These are phyloP conservation scores for Pyricularia grisea DNA, from an alignment of 2,329 filamentous ascomycete species.

Conservation along the genomic window DNA sequence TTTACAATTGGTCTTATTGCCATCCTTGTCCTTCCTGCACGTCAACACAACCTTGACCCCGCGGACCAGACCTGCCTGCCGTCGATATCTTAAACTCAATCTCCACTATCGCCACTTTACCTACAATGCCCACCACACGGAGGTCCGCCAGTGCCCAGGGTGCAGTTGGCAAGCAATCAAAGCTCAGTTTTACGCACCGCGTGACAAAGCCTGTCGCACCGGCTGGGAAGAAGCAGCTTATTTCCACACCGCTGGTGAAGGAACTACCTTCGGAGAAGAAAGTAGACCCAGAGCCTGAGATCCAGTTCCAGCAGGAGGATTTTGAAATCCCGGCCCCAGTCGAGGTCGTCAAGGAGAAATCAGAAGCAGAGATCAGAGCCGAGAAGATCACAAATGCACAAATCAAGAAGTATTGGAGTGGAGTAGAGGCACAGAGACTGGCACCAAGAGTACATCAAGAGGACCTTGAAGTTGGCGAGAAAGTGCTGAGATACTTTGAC, in stretches of 20 bases:
- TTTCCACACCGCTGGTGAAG: slow-evolving; percentile 9
- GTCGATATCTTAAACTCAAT: background rate
- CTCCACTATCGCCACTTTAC: background rate
- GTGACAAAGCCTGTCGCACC: slow-evolving; percentile 42
- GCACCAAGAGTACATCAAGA: slow-evolving; percentile 71
- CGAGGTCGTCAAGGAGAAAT: slow-evolving; percentile 24
- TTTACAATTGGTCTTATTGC: background rate
- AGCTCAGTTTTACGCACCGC: slow-evolving; percentile 46
- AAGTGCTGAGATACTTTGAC: slow-evolving; percentile 85
- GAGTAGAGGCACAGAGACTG: slow-evolving; percentile 58
- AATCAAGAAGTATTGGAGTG: slow-evolving; percentile 69
- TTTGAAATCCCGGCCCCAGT: slow-evolving; percentile 13
- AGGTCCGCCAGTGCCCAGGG: slow-evolving; percentile 32
- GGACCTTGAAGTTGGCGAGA: slow-evolving; percentile 64
- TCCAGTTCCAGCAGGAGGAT: slow-evolving; percentile 14
- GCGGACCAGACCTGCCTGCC: background rate
- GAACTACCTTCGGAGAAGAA: slow-evolving; percentile 10
- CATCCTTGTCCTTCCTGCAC: background rate
- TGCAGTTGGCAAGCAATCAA: slow-evolving; percentile 38
- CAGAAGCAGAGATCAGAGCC: slow-evolving; percentile 46
- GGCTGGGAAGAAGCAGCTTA: slow-evolving; percentile 33
- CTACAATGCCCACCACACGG: slow-evolving; percentile 38
- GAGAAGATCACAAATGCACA: slow-evolving; percentile 56
- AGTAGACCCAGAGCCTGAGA: slow-evolving; percentile 16
- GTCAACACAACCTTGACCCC: background rate